Evolutionary conservation across 1,284 basidiomycete species (phyloP).

Genomic region (Rhodofomes roseus): DNA sequence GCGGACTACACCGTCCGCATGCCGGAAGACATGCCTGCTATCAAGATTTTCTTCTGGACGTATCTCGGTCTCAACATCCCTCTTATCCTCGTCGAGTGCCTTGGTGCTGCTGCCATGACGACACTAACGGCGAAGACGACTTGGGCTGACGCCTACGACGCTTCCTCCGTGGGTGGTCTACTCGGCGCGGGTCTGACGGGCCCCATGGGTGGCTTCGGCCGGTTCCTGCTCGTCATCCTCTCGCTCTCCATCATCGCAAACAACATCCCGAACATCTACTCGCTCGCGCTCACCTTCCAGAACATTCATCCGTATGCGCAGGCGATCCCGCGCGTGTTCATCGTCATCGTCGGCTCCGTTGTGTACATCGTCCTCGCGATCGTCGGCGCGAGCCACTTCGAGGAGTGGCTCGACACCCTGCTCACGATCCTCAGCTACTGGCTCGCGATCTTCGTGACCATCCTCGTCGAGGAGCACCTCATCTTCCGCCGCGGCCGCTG

Average conservation of each 20-base stretch:
- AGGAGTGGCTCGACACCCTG: constrained; percentile 30
- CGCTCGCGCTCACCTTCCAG: constrained; percentile 32
- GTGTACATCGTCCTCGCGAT: constrained; percentile 34
- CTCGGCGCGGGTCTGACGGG: constrained; percentile 23
- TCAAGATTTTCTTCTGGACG: constrained; percentile 30
- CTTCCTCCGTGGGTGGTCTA: constrained; percentile 24
- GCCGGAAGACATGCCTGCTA: constrained; percentile 25
- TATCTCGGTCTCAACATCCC: constrained; percentile 31
- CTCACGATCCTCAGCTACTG: constrained; percentile 30
- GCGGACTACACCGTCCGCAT: constrained; percentile 33
- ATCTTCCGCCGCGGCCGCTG: constrained; percentile 31
- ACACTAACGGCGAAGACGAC: constrained; percentile 23
- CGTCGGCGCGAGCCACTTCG: constrained; percentile 32
- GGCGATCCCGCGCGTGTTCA: constrained; percentile 33
- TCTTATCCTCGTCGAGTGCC: constrained; percentile 10
- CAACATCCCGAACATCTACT: constrained; percentile 33
- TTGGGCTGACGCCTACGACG: constrained; percentile 23
- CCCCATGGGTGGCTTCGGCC: constrained; percentile 26
- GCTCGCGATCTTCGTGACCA: constrained; percentile 31
- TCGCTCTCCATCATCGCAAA: constrained; percentile 32
- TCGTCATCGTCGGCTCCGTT: constrained; percentile 29
- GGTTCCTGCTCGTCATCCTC: constrained; percentile 27
- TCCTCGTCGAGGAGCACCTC: constrained; percentile 32
- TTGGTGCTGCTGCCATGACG: constrained; percentile 18
- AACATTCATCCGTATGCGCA: constrained; percentile 30